Conservation (phyloP, 2,329 filamentous ascomycete genomes). For the Fusarium sp. region DNA sequence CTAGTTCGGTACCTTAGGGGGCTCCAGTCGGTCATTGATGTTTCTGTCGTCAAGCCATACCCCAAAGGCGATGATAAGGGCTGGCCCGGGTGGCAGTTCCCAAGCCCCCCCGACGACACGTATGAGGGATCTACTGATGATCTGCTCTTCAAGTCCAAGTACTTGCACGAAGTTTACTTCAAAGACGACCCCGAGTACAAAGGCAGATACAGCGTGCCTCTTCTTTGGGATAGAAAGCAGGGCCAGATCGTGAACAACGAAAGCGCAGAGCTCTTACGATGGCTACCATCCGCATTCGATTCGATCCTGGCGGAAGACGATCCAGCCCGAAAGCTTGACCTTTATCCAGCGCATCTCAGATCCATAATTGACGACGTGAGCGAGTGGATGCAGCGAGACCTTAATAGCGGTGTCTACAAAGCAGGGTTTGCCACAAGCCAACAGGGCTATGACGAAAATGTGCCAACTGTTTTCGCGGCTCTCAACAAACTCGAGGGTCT, state of each 20-base stretch:
- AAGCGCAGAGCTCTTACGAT: slow-evolving; percentile 84
- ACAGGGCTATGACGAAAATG: slow-evolving; percentile 71
- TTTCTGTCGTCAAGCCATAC: slow-evolving; percentile 72
- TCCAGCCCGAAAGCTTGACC: slow-evolving; percentile 59
- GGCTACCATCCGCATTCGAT: slow-evolving; percentile 83
- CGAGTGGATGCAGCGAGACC: slow-evolving; percentile 71
- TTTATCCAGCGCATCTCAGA: slow-evolving; percentile 65
- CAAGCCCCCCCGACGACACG: slow-evolving; percentile 57
- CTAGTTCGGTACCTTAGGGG: slow-evolving; percentile 80
- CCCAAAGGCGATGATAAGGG: slow-evolving; percentile 73
- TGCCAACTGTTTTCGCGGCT: slow-evolving; percentile 71
- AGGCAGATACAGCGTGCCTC: slow-evolving; percentile 79
- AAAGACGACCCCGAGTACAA: slow-evolving; percentile 73
- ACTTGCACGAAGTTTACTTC: slow-evolving; percentile 78
- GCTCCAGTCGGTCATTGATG: slow-evolving; percentile 74
- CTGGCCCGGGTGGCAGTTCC: slow-evolving; percentile 73
- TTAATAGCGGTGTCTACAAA: slow-evolving; percentile 63
- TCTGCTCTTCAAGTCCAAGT: slow-evolving; percentile 72
- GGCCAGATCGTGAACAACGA: slow-evolving; percentile 84
- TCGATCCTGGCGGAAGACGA: slow-evolving; percentile 58
- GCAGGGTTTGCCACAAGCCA: slow-evolving; percentile 76
- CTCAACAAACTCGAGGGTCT: slow-evolving; percentile 73
- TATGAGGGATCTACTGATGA: slow-evolving; percentile 72
- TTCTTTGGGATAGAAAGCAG: slow-evolving; percentile 75
- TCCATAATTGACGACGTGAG: slow-evolving; percentile 72